Evolutionary conservation across 2,329 filamentous ascomycete genomes (phyloP).

Genomic region (Fusarium burgessii): DNA sequence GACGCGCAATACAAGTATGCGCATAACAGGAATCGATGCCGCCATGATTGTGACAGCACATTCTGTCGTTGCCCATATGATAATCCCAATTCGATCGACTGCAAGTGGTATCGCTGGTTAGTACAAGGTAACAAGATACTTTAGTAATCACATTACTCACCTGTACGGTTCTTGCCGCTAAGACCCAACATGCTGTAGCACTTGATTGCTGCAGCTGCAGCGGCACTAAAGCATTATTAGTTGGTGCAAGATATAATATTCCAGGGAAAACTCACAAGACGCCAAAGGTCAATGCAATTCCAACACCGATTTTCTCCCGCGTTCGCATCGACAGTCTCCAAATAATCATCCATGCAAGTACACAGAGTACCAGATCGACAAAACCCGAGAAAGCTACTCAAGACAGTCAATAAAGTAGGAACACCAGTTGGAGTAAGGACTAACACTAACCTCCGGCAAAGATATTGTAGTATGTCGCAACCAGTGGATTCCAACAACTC

Average conservation of each 20-base stretch:
- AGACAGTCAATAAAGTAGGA: accelerated
- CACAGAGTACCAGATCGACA: not conserved
- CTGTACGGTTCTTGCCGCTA: not conserved
- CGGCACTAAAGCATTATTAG: not conserved
- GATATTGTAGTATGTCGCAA: slow-evolving; percentile 10
- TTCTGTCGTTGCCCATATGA: slow-evolving; percentile 7
- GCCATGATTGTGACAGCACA: slow-evolving; percentile 1
- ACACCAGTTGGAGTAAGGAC: accelerated
- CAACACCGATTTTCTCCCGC: slow-evolving; percentile 2
- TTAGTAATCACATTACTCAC: not conserved
- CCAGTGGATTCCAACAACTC: not conserved
- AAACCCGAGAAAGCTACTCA: not conserved
- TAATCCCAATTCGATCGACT: not conserved
- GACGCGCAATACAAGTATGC: not conserved
- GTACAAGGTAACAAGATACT: accelerated
- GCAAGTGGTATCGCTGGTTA: not conserved
- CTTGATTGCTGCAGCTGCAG: not conserved
- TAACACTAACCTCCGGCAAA: not conserved
- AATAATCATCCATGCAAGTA: not conserved
- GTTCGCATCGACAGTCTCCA: slow-evolving; percentile 8
- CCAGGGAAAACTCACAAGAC: not conserved
- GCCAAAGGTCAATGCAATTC: slow-evolving; percentile 9
- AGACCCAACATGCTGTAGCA: not conserved
- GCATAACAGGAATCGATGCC: not conserved
- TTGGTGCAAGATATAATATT: accelerated